Conservation (phyloP, 352 stramenopile genomes). For the Globisporangium canariense region DNA sequence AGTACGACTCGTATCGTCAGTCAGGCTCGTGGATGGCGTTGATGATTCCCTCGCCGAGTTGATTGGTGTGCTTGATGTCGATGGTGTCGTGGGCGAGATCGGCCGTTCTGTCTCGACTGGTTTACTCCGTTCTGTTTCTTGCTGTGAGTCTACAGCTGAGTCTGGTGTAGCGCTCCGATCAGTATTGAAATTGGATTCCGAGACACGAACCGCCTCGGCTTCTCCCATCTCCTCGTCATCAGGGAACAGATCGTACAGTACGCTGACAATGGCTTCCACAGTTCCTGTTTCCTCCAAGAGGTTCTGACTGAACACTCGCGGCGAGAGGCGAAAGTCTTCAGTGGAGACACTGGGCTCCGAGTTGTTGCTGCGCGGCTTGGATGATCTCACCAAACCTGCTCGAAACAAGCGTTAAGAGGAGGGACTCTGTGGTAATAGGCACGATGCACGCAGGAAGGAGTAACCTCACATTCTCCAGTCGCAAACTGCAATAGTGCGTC, state of each 20-base stretch:
- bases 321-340: slow-evolving; percentile 59
- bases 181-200: slow-evolving; percentile 1
- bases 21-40: neutral
- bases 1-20: neutral
- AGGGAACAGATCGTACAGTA: slow-evolving; percentile 71
- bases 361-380: slow-evolving; percentile 31
- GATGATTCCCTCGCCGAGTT: slow-evolving; percentile 4
- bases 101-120: neutral
- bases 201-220: neutral
- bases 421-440: no score
- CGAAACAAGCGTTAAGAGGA: neutral
- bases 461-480: slow-evolving; percentile 50
- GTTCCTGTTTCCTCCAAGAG: slow-evolving; percentile 62
- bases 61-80: slow-evolving; percentile 8
- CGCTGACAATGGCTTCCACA: slow-evolving; percentile 52
- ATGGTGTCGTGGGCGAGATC: slow-evolving; percentile 13
- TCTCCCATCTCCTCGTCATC: slow-evolving; percentile 32
- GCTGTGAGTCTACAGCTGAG: neutral
- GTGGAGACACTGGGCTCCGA: slow-evolving; percentile 15
- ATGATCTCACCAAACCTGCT: slow-evolving; percentile 35
- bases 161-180: neutral
- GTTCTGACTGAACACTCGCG: slow-evolving; percentile 61
- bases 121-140: neutral
- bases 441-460: neutral
- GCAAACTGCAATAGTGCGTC: slow-evolving; percentile 59